Conservation (phyloP, 2,329 filamentous ascomycete species). For the Pseudogymnoascus sp. region DNA sequence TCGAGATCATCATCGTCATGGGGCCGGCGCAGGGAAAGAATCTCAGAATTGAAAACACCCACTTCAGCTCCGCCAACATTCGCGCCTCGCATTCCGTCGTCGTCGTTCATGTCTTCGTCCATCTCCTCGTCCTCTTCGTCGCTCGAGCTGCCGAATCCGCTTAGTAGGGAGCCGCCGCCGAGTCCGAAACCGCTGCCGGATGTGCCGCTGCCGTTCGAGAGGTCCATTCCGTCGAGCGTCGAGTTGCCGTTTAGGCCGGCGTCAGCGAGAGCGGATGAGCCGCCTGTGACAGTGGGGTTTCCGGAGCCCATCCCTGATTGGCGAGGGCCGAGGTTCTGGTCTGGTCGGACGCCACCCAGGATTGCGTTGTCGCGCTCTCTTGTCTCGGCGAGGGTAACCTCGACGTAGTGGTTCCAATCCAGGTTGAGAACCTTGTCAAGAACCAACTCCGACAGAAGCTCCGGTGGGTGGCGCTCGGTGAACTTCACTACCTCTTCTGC, state of each 20-base stretch:
- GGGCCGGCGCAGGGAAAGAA: conserved; percentile 16
- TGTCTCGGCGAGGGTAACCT: conserved; percentile 86
- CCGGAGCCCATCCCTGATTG: conserved; percentile 53
- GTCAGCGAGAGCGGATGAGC: conserved; percentile 67
- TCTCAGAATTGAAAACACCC: conserved; percentile 38
- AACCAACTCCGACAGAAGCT: conserved; percentile 75
- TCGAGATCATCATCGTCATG: conserved; percentile 30
- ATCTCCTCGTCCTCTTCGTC: conserved; percentile 95
- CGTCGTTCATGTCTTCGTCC: conserved; percentile 68
- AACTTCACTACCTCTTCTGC: conserved; percentile 99
- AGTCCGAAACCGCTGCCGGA: conserved; percentile 67
- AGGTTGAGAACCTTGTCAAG: conserved; percentile 82
- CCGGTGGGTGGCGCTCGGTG: conserved; percentile 84
- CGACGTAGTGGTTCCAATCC: conserved; percentile 91
- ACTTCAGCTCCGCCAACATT: conserved; percentile 47
- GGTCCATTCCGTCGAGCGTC: conserved; percentile 50
- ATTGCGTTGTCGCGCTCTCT: conserved; percentile 97
- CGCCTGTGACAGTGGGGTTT: conserved; percentile 49
- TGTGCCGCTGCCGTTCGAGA: conserved; percentile 56
- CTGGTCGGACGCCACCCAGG: conserved; percentile 85
- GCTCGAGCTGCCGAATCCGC: conserved; percentile 88
- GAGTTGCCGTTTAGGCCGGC: conserved; percentile 65
- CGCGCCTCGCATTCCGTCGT: conserved; percentile 43
- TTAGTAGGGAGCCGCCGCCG: conserved; percentile 67
- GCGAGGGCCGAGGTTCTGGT: conserved; percentile 76